phyloP scores from a whole-genome alignment of 2,329 filamentous ascomycete species.

The Cadophora luteo-olivacea region DNA sequence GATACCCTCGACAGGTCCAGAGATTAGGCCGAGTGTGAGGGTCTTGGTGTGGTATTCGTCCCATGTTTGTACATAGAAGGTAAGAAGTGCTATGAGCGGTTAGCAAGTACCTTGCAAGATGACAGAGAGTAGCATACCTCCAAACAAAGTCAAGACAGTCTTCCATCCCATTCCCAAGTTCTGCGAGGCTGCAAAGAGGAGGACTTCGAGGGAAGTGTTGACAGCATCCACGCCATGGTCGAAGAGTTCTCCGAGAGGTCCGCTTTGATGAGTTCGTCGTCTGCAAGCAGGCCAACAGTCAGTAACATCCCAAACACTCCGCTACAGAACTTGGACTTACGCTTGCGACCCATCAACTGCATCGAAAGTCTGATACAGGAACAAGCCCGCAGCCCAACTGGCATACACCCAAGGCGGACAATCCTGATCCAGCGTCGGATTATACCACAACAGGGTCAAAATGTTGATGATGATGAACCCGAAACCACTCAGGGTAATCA shows the following conservation, averaged over 20 bases:
- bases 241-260: constrained; percentile 93
- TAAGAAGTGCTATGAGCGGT: constrained; percentile 70
- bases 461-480: constrained; percentile 89
- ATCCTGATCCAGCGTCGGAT: constrained; percentile 90
- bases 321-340: constrained; percentile 56
- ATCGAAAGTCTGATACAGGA: constrained; percentile 98
- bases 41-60: constrained; percentile 99
- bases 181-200: constrained; percentile 90
- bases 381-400: constrained; percentile 86
- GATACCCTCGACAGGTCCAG: constrained; percentile 94
- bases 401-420: constrained; percentile 96
- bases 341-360: constrained; percentile 95
- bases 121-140: constrained; percentile 59
- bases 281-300: constrained; percentile 49
- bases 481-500: constrained; percentile 92
- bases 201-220: constrained; percentile 92
- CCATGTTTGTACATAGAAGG: constrained; percentile 99
- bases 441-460: constrained; percentile 93
- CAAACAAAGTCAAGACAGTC: constrained; percentile 84
- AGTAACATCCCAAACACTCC: constrained; percentile 19
- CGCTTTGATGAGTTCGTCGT: constrained; percentile 88
- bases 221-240: constrained; percentile 97
- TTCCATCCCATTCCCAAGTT: constrained; percentile 94
- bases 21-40: constrained; percentile 88
- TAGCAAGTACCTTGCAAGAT: constrained; percentile 17